Percentiles rank a stretch among this genome's conserved stretches.
Conservation (phyloP, 2,329 filamentous ascomycete genomes). For the Botryosphaeria dothidea region DNA sequence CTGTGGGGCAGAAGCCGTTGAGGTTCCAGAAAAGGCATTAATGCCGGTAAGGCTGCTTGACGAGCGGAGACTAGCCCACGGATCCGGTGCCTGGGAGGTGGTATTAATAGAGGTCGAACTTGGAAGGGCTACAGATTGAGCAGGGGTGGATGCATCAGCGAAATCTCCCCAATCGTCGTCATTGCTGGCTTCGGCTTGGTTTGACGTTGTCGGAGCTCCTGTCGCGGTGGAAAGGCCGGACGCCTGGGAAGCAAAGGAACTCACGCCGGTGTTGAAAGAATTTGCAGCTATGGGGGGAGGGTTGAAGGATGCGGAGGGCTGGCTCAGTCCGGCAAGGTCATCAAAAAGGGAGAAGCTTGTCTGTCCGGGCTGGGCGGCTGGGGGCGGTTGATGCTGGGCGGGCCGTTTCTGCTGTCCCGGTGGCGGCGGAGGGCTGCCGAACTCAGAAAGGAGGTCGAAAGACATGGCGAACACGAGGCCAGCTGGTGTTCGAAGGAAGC, state of each 20-base stretch:
- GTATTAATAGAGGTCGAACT: conserved; percentile 3
- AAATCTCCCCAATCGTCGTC: conserved; percentile 46
- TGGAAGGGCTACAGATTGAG: conserved; percentile 18
- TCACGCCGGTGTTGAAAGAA: not conserved
- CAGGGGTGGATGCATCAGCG: conserved; percentile 30
- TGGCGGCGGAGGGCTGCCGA: conserved; percentile 13
- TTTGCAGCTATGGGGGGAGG: not conserved
- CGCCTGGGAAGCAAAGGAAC: not conserved
- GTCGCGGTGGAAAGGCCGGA: not conserved
- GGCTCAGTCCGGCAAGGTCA: conserved; percentile 24
- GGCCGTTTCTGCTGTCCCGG: not conserved
- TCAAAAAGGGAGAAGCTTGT: conserved; percentile 37
- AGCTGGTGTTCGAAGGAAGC: not conserved
- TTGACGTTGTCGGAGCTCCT: not conserved
- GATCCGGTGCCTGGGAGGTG: conserved; percentile 9
- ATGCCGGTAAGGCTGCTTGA: not conserved
- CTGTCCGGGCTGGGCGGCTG: conserved; percentile 22
- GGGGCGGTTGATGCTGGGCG: not conserved
- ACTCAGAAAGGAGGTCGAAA: conserved; percentile 22
- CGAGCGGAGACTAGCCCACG: conserved; percentile 17
- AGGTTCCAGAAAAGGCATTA: not conserved
- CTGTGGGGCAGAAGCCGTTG: not conserved
- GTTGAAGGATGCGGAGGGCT: not conserved
- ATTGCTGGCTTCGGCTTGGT: conserved; percentile 22
- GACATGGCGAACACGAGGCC: conserved; percentile 9